Percentiles rank a stretch among this genome's conserved stretches.
phyloP scores from a whole-genome alignment of 129 eudicot species.

The Apium graveolens region DNA sequence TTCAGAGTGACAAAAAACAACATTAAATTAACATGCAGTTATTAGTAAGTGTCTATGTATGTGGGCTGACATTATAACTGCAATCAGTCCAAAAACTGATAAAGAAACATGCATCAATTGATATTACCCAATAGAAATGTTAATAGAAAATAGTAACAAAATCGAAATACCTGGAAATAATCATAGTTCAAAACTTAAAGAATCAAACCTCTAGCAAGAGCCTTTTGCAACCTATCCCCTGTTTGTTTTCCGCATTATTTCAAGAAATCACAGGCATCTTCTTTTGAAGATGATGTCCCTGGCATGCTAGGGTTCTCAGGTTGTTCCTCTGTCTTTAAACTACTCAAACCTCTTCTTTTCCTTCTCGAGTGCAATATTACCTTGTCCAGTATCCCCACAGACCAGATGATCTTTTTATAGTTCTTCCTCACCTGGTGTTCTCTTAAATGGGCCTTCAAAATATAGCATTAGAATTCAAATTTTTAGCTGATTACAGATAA shows the following conservation, averaged over 20 bases:
- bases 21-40: no score
- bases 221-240: constrained; percentile 74
- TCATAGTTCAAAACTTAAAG: no score
- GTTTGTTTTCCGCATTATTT: constrained; percentile 94
- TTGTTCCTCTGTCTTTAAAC: constrained; percentile 67
- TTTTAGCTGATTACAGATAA: neutral
- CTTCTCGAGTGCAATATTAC: constrained; percentile 89
- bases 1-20: no score
- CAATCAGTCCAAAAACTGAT: no score
- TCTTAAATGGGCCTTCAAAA: constrained; percentile 77
- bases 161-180: no score
- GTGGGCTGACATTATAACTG: no score
- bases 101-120: no score
- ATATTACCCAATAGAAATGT: no score
- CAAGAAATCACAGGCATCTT: constrained; percentile 85
- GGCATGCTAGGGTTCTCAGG: constrained; percentile 34
- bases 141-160: no score
- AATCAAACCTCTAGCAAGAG: constrained; percentile 96
- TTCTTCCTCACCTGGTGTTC: no score
- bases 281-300: constrained; percentile 36
- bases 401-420: no score
- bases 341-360: constrained; percentile 86
- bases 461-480: neutral
- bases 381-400: constrained; percentile 19
- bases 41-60: no score